Evolutionary conservation across 148 eudicot genomes (phyloP), one percentile per base, ranked within the genome.

Genomic region (Fallopia convolvulus): DNA sequence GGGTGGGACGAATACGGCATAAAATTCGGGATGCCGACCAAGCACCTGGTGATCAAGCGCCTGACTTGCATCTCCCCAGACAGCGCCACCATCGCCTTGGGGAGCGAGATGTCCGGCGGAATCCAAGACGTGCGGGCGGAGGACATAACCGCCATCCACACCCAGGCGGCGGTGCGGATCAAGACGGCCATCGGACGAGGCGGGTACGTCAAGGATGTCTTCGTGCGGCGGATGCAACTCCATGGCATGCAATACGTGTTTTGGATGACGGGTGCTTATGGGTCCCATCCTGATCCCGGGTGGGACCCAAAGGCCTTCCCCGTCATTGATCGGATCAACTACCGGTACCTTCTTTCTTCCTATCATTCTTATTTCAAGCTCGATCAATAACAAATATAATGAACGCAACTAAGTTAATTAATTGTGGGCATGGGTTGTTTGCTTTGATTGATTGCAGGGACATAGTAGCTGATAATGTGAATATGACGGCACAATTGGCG

Each of bases 71-170:
- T 90, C 49, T 94, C 99, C 30, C 99, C 99, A 0, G 81, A 83
- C 41, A 89, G 97, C 47, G 99, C 99, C 2, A 85, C 88, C 50
- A 89, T 95, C 33, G 99, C 99, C 32, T 87, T 95, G 0, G 99
- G 99, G 20, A 95, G 99, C 61, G 99, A 95, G 74, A 92, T 92
- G 97, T 92, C 97, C 0, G 99, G 97, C 7, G 99, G 97, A 5
- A 92, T 95, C 74, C 77, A 71, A 3, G 83, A 92, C 79, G 86
- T 92, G 0, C 81, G 94, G 11, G 91, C 88, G 0, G 97, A 95
- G 80, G 88, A 89, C 84, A 86, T 95, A 21, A 76, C 81, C 2
- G 99, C 97, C 66, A 85, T 92, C 36, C 71, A 86, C 77, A 82
- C 97, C 0, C 81, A 95, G 66, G 88, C 97, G 0, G 94, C 79